These are phyloP conservation scores for Periconia sp. DNA, from an alignment of 2,329 filamentous ascomycete species.

Conservation along the genomic window DNA sequence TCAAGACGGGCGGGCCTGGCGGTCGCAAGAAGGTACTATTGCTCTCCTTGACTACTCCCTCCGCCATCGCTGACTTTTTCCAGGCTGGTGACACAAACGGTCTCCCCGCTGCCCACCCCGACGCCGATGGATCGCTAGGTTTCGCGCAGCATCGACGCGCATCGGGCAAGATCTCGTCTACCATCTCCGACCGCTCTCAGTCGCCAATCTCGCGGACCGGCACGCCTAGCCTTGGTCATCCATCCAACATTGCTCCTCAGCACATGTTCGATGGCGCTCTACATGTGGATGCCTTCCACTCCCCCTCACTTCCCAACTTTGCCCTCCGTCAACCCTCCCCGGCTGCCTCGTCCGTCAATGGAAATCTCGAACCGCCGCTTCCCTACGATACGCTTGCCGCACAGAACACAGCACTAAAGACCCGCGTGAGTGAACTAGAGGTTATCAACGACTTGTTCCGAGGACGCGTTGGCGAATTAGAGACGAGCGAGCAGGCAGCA, in stretches of 20 bases:
- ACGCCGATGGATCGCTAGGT: constrained; percentile 61
- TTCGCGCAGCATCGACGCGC: constrained; percentile 67
- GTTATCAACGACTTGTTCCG: constrained; percentile 81
- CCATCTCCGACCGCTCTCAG: constrained; percentile 74
- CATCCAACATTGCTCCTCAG: constrained; percentile 72
- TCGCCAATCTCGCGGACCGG: constrained; percentile 81
- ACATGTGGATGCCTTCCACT: constrained; percentile 72
- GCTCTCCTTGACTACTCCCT: neutral
- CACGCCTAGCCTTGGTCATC: constrained; percentile 73
- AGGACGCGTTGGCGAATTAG: constrained; percentile 73
- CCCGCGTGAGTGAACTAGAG: constrained; percentile 91
- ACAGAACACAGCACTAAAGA: constrained; percentile 87
- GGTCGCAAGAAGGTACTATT: constrained; percentile 79
- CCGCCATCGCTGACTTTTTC: constrained; percentile 12
- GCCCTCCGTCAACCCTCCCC: constrained; percentile 60
- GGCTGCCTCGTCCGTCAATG: constrained; percentile 63
- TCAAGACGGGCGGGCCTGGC: constrained; percentile 83
- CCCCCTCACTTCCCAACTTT: constrained; percentile 52
- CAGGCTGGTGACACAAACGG: constrained; percentile 57
- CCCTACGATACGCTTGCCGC: constrained; percentile 81
- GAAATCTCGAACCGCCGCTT: constrained; percentile 71
- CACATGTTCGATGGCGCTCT: constrained; percentile 80
- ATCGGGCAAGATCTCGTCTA: constrained; percentile 75
- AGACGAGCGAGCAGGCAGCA: constrained; percentile 74
- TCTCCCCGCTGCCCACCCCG: constrained; percentile 60